Conservation (phyloP, 805 yeast species). For the Yamadazyma phyllophila region DNA sequence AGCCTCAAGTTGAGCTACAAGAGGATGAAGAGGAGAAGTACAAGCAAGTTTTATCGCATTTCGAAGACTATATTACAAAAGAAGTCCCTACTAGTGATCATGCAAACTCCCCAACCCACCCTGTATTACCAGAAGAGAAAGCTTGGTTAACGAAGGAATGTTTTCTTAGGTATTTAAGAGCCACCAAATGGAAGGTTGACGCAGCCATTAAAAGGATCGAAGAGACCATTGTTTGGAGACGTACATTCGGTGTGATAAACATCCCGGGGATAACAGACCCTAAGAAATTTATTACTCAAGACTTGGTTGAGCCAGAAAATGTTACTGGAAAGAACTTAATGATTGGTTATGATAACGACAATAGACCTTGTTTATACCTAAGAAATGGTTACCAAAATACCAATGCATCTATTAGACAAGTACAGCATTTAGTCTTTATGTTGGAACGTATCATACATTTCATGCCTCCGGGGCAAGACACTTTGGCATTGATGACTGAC, state of each 20-base stretch:
- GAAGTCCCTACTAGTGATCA: conserved; percentile 29
- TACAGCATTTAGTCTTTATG: conserved; percentile 57
- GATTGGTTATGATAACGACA: conserved; percentile 52
- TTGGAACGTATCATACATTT: conserved; percentile 50
- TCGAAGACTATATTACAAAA: conserved; percentile 21
- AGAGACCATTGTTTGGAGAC: conserved; percentile 53
- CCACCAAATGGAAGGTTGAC: conserved; percentile 49
- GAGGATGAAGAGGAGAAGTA: conserved; percentile 32
- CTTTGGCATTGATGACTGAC: conserved; percentile 53
- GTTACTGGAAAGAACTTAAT: conserved; percentile 54
- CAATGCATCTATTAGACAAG: conserved; percentile 49
- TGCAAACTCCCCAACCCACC: conserved; percentile 21
- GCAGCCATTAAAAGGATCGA: conserved; percentile 44
- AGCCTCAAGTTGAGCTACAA: conserved; percentile 29
- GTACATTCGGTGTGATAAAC: conserved; percentile 47
- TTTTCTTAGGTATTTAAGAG: conserved; percentile 49
- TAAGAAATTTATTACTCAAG: conserved; percentile 34
- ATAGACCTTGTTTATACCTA: conserved; percentile 52
- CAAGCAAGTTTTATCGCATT: conserved; percentile 27
- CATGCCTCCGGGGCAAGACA: conserved; percentile 61
- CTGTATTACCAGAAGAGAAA: conserved; percentile 30
- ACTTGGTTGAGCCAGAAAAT: conserved; percentile 46
- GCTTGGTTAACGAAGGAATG: conserved; percentile 55
- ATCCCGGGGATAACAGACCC: conserved; percentile 27
- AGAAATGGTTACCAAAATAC: conserved; percentile 58